Percentiles rank a stretch among this genome's conserved stretches.
phyloP scores from a whole-genome alignment of 75 land plant genomes.

The Ceratopteris richardii region DNA sequence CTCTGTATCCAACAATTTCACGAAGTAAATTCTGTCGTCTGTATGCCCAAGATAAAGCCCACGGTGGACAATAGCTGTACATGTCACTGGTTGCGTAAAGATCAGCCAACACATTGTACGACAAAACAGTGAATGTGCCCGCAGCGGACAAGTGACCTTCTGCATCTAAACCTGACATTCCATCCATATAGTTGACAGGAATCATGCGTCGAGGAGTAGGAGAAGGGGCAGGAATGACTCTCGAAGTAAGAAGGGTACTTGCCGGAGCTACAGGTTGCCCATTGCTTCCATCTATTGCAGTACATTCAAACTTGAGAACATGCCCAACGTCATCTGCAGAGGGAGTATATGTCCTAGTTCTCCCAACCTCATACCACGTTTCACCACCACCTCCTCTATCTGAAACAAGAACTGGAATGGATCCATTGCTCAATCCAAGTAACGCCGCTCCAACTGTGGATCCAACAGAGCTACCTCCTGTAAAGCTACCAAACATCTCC shows the following conservation, averaged over 20 bases:
- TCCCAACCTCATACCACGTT: slow-evolving; percentile 61
- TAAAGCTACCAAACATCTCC: slow-evolving; percentile 10
- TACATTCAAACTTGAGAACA: no score
- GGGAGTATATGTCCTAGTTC: slow-evolving; percentile 49
- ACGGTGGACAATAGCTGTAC: slow-evolving; percentile 66
- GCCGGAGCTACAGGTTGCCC: slow-evolving; percentile 20
- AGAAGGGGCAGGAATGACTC: no score
- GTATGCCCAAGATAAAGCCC: slow-evolving; percentile 81
- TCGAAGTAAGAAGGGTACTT: slow-evolving; percentile 29
- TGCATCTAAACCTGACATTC: slow-evolving; percentile 12
- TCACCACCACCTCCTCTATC: slow-evolving; percentile 48
- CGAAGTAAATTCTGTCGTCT: no score
- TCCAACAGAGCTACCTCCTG: background rate
- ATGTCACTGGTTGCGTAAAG: no score
- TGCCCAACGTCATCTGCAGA: slow-evolving; percentile 52
- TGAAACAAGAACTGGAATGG: slow-evolving; percentile 16
- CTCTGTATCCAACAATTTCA: slow-evolving; percentile 61
- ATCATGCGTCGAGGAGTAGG: slow-evolving; percentile 61
- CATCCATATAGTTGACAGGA: slow-evolving; percentile 26
- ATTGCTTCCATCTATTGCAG: slow-evolving; percentile 27
- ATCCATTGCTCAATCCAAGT: slow-evolving; percentile 1
- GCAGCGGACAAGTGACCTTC: slow-evolving; percentile 22
- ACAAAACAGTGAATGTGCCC: slow-evolving; percentile 60
- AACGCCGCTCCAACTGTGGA: background rate
- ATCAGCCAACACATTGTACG: no score